phyloP scores from a whole-genome alignment of 306 rosid species.

The Cajanus cajan region DNA sequence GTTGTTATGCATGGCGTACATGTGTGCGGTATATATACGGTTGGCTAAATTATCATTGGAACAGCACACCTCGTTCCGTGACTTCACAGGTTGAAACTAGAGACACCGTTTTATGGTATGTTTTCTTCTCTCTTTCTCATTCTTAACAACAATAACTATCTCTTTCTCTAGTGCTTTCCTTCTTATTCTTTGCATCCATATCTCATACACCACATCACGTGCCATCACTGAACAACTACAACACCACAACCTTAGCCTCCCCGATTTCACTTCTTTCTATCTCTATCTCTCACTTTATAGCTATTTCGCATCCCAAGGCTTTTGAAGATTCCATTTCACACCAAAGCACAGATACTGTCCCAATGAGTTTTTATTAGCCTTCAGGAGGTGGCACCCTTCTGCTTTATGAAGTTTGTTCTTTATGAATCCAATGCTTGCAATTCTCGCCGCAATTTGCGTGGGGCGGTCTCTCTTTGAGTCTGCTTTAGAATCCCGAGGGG shows the following conservation, averaged over 20 bases:
- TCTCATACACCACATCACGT: neutral
- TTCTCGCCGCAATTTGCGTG: conserved; percentile 24
- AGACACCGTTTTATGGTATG: neutral
- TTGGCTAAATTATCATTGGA: neutral
- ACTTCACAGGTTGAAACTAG: neutral
- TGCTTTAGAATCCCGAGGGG: neutral
- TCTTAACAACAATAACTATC: neutral
- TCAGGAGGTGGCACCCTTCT: neutral
- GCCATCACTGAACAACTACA: too few species aligned
- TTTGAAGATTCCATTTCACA: neutral
- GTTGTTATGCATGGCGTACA: neutral
- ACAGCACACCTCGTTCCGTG: neutral
- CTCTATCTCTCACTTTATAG: neutral
- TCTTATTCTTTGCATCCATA: neutral
- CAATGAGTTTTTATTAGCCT: neutral
- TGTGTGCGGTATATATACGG: neutral
- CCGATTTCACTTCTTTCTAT: neutral
- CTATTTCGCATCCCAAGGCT: neutral
- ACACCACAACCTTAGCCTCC: neutral
- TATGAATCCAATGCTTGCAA: neutral
- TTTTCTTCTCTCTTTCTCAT: neutral
- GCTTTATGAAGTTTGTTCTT: neutral
- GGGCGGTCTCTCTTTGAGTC: neutral
- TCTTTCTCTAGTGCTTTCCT: neutral
- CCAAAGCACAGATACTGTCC: neutral